A percentile compares a stretch with the other conserved stretches of the same genome.
Conservation (phyloP, 257 asterid genomes). For the Mentha longifolia region DNA sequence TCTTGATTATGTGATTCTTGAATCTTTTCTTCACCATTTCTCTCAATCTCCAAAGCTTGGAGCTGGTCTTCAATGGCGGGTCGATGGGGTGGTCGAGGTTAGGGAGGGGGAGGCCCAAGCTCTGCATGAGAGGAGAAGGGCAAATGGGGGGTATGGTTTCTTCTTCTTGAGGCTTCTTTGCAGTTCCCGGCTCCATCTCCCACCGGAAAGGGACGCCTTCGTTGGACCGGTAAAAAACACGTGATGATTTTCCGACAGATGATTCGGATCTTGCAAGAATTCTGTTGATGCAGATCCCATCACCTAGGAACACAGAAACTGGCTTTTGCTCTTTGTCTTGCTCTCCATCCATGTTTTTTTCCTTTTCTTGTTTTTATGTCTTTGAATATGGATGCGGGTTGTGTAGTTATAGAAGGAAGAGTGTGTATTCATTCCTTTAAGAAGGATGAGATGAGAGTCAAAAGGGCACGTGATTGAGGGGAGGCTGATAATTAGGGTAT, state of each 20-base stretch:
- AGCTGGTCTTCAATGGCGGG: constrained; percentile 1
- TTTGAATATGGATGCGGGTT: not conserved
- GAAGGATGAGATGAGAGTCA: constrained; percentile 35
- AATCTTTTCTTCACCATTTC: constrained; percentile 36
- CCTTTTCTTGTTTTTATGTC: not conserved
- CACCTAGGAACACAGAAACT: constrained; percentile 51
- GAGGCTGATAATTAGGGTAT: constrained; percentile 36
- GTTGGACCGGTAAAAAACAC: constrained; percentile 46
- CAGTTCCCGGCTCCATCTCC: constrained; percentile 81
- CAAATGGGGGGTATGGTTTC: constrained; percentile 56
- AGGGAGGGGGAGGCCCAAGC: constrained; percentile 55
- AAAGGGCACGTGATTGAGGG: constrained; percentile 56
- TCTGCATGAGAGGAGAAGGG: constrained; percentile 69
- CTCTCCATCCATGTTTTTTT: constrained; percentile 34
- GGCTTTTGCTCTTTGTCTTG: constrained; percentile 27
- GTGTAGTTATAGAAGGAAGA: constrained; percentile 30
- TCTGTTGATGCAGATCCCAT: constrained; percentile 44
- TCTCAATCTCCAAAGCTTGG: constrained; percentile 40
- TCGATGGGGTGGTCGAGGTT: constrained; percentile 30
- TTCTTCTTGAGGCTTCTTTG: constrained; percentile 54
- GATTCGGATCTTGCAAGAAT: constrained; percentile 52
- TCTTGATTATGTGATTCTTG: constrained; percentile 25
- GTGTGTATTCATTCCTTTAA: no score
- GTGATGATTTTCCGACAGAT: constrained; percentile 61
- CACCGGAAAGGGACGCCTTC: constrained; percentile 80